Evolutionary conservation across 208 protist genomes (phyloP).

Genomic region (Phytomonas francai): DNA sequence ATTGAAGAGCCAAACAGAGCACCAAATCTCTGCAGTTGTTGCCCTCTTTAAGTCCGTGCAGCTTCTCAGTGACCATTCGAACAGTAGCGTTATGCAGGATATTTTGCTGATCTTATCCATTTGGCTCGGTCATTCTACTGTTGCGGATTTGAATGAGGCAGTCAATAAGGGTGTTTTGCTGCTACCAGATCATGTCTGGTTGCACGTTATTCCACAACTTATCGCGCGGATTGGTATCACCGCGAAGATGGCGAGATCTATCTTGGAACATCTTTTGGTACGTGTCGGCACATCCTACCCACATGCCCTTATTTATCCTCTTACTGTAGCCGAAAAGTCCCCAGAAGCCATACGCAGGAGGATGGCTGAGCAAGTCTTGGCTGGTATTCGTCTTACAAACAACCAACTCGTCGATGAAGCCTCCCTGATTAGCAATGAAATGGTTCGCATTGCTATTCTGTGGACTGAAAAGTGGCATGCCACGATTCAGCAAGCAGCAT

Average conservation of each 20-base stretch:
- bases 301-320: slow-evolving; percentile 98
- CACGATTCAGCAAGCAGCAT: slow-evolving; percentile 95
- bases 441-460: slow-evolving; percentile 98
- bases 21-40: slow-evolving; percentile 61
- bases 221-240: slow-evolving; percentile 97
- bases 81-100: slow-evolving; percentile 93
- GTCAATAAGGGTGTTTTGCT: slow-evolving; percentile 89
- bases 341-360: slow-evolving; percentile 57
- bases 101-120: slow-evolving; percentile 98
- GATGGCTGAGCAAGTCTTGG: slow-evolving; percentile 79
- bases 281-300: slow-evolving; percentile 95
- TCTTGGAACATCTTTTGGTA: slow-evolving; percentile 93
- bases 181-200: slow-evolving; percentile 96
- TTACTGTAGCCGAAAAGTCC: slow-evolving; percentile 95
- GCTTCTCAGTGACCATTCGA: slow-evolving; percentile 53
- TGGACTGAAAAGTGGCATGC: slow-evolving; percentile 94
- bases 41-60: slow-evolving; percentile 80
- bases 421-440: slow-evolving; percentile 95
- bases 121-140: slow-evolving; percentile 93
- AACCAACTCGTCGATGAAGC: slow-evolving; percentile 90
- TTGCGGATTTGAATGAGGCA: slow-evolving; percentile 67
- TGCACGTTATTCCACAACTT: slow-evolving; percentile 98
- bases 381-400: slow-evolving; percentile 71
- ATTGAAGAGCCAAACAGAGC: slow-evolving; percentile 44
- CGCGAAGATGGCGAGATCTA: slow-evolving; percentile 69